Evolutionary conservation across 2,329 filamentous ascomycete species (phyloP).

Genomic region (Fusarium nisikadoi): DNA sequence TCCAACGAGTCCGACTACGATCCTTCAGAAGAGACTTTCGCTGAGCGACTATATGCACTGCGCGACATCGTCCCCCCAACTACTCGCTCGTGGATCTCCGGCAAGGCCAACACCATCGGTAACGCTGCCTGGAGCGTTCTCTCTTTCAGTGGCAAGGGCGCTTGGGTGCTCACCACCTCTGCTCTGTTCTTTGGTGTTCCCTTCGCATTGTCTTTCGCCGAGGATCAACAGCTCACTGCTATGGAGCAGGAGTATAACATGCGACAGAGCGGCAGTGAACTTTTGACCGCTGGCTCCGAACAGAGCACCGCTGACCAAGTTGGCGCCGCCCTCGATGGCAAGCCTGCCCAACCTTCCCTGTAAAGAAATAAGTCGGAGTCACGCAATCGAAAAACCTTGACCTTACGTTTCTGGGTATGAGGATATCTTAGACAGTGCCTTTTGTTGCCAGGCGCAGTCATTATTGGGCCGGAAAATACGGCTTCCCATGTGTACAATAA

Average conservation of each 20-base stretch:
- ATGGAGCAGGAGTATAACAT: conserved; percentile 98
- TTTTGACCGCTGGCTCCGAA: conserved; percentile 62
- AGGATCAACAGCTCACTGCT: conserved; percentile 96
- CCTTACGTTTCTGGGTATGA: conserved; percentile 17
- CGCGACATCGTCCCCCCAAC: conserved; percentile 81
- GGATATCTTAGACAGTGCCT: conserved; percentile 31
- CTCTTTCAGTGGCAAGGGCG: conserved; percentile 81
- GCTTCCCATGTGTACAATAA: conserved; percentile 45
- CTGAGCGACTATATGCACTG: conserved; percentile 77
- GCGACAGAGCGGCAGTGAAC: conserved; percentile 88
- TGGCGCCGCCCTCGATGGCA: conserved; percentile 59
- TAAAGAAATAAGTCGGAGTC: conserved; percentile 48
- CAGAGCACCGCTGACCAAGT: conserved; percentile 61
- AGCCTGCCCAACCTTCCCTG: conserved; percentile 61
- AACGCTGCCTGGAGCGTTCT: conserved; percentile 64
- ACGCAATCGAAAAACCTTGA: conserved; percentile 18
- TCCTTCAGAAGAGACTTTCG: conserved; percentile 65
- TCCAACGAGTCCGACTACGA: conserved; percentile 82
- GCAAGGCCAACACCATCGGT: conserved; percentile 66
- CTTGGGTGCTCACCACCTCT: conserved; percentile 92
- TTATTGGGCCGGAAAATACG: conserved; percentile 32
- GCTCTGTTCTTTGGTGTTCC: conserved; percentile 91
- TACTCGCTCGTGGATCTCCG: conserved; percentile 74
- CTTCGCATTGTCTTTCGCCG: conserved; percentile 90
- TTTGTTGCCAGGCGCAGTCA: conserved; percentile 33